These are phyloP conservation scores for Streptanthus diversifolius DNA, from an alignment of 345 rosid species.

Conservation along the genomic window DNA sequence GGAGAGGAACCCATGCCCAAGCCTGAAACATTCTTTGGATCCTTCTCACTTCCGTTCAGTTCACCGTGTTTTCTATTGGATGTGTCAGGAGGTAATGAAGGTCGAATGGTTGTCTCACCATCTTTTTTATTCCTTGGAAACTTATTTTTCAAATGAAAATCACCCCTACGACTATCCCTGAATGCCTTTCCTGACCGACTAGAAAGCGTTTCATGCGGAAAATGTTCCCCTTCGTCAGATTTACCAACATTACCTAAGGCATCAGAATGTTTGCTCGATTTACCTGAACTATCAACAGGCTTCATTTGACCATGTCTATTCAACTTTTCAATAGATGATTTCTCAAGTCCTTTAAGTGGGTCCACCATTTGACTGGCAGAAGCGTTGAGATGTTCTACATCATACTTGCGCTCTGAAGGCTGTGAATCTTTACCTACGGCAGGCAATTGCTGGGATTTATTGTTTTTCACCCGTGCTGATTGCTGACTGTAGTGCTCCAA, in stretches of 20 bases:
- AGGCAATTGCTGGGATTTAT: constrained; percentile 52
- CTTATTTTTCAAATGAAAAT: constrained; percentile 42
- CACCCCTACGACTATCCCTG: constrained; percentile 55
- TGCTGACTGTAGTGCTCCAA: constrained; percentile 42
- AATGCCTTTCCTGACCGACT: constrained; percentile 44
- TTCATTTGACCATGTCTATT: constrained; percentile 39
- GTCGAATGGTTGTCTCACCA: constrained; percentile 51
- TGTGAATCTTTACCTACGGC: constrained; percentile 41
- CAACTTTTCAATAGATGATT: constrained; percentile 46
- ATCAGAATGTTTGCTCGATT: constrained; percentile 43
- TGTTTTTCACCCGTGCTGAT: constrained; percentile 47
- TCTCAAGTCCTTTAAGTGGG: constrained; percentile 42
- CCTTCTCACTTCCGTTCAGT: constrained; percentile 49
- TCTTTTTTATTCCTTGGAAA: constrained; percentile 51
- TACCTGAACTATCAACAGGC: constrained; percentile 45
- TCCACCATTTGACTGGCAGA: constrained; percentile 38
- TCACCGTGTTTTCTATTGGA: constrained; percentile 48
- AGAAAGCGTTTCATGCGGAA: constrained; percentile 41
- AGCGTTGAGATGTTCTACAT: constrained; percentile 38
- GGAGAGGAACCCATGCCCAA: constrained; percentile 45
- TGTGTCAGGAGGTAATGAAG: constrained; percentile 45
- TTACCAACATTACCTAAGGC: constrained; percentile 45
- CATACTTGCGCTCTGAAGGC: constrained; percentile 37
- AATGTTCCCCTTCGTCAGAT: constrained; percentile 41
- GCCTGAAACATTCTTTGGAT: constrained; percentile 45